phyloP scores from a whole-genome alignment of 306 rosid genomes.

The Adenanthera pavonina region DNA sequence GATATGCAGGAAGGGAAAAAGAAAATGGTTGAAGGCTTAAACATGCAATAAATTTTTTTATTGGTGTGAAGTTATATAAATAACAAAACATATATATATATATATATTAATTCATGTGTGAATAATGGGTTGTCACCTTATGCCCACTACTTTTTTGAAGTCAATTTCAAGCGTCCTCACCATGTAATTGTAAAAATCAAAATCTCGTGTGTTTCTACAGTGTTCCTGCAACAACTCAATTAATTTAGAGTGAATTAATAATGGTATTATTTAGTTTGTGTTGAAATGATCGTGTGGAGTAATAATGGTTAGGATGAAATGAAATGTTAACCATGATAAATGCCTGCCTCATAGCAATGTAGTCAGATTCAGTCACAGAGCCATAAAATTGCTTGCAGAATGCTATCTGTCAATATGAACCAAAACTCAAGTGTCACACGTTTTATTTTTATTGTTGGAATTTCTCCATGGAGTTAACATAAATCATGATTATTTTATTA shows the following conservation, averaged over 20 bases:
- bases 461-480: no score
- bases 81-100: neutral
- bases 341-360: constrained; percentile 76
- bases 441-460: no score
- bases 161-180: constrained; percentile 69
- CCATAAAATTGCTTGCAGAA: constrained; percentile 84
- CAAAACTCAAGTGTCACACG: neutral
- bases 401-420: constrained; percentile 59
- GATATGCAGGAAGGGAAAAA: constrained; percentile 22
- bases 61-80: neutral
- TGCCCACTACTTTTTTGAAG: constrained; percentile 79
- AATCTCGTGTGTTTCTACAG: neutral
- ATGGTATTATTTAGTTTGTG: no score
- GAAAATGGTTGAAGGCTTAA: constrained; percentile 29
- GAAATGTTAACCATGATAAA: constrained; percentile 67
- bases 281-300: no score
- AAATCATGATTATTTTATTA: no score
- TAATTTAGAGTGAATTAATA: constrained; percentile 10
- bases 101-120: no score
- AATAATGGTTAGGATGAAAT: no score
- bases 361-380: constrained; percentile 75
- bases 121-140: constrained; percentile 55
- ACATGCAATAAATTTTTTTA: neutral
- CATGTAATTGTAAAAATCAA: constrained; percentile 68
- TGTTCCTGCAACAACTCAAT: constrained; percentile 54